Evolutionary conservation across 164 flowering plant species (phyloP).

Genomic region (Taxillus chinensis): DNA sequence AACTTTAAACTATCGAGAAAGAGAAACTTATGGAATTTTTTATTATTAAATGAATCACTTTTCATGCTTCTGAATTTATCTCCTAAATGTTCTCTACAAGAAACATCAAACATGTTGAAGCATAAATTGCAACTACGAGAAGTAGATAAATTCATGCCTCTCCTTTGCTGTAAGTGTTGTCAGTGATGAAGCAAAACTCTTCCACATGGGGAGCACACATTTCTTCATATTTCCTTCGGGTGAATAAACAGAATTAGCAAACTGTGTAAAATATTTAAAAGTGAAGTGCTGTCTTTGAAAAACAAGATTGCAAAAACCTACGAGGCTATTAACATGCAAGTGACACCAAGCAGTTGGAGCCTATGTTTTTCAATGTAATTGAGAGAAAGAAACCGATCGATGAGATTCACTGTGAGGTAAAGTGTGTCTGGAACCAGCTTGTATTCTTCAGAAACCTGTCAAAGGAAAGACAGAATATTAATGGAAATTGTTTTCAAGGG

Average conservation of each 20-base stretch:
- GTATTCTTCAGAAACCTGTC: constrained; percentile 5
- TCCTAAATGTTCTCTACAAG: not conserved
- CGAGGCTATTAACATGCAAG: constrained; percentile 6
- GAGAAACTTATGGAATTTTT: not conserved
- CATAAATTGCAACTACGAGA: not conserved
- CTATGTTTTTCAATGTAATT: constrained; percentile 3
- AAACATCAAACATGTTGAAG: not conserved
- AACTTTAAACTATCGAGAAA: not conserved
- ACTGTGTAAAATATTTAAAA: not conserved
- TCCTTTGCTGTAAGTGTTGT: constrained; percentile 45
- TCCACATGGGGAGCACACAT: constrained; percentile 46
- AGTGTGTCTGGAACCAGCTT: constrained; percentile 5
- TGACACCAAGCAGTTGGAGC: constrained; percentile 6
- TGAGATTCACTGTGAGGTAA: constrained; percentile 5
- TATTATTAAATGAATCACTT: not conserved
- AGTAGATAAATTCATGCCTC: constrained; percentile 20
- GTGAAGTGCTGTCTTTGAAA: no score
- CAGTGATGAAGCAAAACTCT: constrained; percentile 66
- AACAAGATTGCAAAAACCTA: not conserved
- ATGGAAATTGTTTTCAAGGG: not conserved
- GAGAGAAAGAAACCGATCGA: constrained; percentile 3
- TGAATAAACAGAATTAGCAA: constrained; percentile 3
- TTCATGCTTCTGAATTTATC: no score
- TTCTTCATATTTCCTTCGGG: constrained; percentile 41
- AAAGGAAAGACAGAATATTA: not conserved